Evolutionary conservation across 805 yeast genomes (phyloP).

Genomic region (Brettanomyces naardenensis): DNA sequence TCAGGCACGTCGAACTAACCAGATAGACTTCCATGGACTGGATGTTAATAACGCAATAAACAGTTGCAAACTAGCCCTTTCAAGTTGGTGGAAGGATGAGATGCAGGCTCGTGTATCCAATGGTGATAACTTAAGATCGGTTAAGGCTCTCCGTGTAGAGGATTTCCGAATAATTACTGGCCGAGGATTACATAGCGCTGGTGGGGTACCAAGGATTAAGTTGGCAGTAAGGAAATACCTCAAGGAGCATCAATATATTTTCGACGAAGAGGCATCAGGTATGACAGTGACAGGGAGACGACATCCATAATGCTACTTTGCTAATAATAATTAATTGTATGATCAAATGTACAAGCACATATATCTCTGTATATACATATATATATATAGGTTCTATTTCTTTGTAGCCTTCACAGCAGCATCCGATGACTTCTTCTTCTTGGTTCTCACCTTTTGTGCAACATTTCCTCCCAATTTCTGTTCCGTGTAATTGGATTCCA

Average conservation of each 20-base stretch:
- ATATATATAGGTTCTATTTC: constrained; percentile 4
- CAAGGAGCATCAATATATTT: constrained; percentile 30
- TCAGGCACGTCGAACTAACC: constrained; percentile 14
- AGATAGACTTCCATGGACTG: constrained; percentile 52
- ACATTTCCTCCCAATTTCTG: constrained; percentile 29
- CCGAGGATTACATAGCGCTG: constrained; percentile 59
- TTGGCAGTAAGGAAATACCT: constrained; percentile 35
- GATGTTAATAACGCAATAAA: constrained; percentile 38
- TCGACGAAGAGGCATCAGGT: constrained; percentile 37
- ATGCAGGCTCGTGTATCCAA: constrained; percentile 30
- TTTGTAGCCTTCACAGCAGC: not conserved
- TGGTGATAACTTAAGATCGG: constrained; percentile 29
- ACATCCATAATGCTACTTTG: not conserved
- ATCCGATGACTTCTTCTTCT: constrained; percentile 13
- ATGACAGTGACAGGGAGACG: constrained; percentile 37
- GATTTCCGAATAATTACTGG: constrained; percentile 54
- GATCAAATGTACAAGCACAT: not conserved
- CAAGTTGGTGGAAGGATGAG: constrained; percentile 62
- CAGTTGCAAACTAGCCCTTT: constrained; percentile 29
- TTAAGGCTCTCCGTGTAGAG: constrained; percentile 31
- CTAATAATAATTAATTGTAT: not conserved
- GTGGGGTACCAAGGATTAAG: constrained; percentile 45
- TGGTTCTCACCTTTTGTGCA: constrained; percentile 24
- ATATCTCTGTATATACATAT: not conserved
- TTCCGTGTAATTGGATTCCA: constrained; percentile 39